These are phyloP conservation scores for Camelina laxa DNA, from an alignment of 345 rosid species.

Conservation along the genomic window DNA sequence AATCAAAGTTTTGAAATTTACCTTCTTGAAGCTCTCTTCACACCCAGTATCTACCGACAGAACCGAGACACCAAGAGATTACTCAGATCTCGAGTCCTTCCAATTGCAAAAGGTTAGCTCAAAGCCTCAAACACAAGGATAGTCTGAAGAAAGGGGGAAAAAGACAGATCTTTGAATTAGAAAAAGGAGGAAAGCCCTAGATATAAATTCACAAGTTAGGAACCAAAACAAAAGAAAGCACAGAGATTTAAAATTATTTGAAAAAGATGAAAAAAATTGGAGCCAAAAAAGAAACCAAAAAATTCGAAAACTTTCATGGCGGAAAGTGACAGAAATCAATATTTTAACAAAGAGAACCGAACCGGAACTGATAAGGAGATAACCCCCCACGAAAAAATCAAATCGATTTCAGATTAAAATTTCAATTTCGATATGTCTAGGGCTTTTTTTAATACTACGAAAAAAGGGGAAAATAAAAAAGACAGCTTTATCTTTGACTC, in stretches of 20 bases:
- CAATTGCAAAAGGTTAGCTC: constrained; percentile 17
- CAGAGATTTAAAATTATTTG: constrained; percentile 22
- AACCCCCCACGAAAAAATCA: constrained; percentile 3
- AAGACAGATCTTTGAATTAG: constrained; percentile 39
- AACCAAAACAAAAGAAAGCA: background rate
- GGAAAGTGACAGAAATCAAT: constrained; percentile 43
- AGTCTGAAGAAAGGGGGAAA: constrained; percentile 19
- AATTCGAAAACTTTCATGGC: constrained; percentile 39
- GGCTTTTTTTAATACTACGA: constrained; percentile 19
- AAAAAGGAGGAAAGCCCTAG: constrained; percentile 29
- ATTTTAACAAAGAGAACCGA: constrained; percentile 38
- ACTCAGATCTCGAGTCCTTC: constrained; percentile 26
- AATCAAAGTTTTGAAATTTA: constrained; percentile 16
- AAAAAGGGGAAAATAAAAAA: background rate
- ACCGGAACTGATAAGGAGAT: constrained; percentile 32
- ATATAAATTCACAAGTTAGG: background rate
- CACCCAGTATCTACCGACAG: constrained; percentile 19
- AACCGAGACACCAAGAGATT: constrained; percentile 16
- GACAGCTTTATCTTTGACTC: constrained; percentile 18
- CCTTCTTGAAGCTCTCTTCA: constrained; percentile 27
- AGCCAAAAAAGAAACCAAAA: constrained; percentile 43
- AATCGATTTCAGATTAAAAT: constrained; percentile 27
- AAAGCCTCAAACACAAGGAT: constrained; percentile 8
- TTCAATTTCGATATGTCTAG: background rate
- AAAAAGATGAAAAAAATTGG: constrained; percentile 10